phyloP scores from a whole-genome alignment of 2,329 filamentous ascomycete genomes.

The Lithohypha guttulata region DNA sequence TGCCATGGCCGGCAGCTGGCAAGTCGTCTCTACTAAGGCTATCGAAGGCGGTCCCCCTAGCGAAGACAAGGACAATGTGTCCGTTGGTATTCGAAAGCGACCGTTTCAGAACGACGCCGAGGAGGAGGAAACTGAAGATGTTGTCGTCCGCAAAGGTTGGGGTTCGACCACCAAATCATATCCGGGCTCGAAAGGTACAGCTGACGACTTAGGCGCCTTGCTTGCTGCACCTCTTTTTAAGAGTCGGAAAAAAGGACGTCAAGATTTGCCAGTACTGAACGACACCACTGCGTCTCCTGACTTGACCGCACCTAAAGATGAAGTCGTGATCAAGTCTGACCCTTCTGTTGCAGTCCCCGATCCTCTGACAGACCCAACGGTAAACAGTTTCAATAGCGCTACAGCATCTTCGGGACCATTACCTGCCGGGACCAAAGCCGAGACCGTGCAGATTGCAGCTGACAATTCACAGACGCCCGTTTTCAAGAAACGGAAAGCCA shows the following conservation, averaged over 20 bases:
- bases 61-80: conserved; percentile 33
- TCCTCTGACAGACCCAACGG: no score
- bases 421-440: no score
- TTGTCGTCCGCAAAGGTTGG: conserved; percentile 32
- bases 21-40: conserved; percentile 45
- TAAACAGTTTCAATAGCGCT: no score
- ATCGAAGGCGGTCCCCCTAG: conserved; percentile 13
- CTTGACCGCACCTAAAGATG: no score
- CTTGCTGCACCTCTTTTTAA: conserved; percentile 33
- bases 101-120: conserved; percentile 32
- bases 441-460: no score
- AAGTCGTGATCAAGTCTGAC: not conserved
- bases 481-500: conserved; percentile 41
- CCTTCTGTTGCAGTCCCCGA: not conserved
- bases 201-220: conserved; percentile 34
- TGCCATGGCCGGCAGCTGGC: conserved; percentile 85
- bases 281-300: not conserved
- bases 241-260: conserved; percentile 12
- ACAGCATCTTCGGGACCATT: no score
- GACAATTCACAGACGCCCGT: conserved; percentile 24
- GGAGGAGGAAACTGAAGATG: conserved; percentile 28
- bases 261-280: not conserved
- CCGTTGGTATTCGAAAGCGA: conserved; percentile 37
- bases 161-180: conserved; percentile 32
- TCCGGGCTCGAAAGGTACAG: conserved; percentile 27